A percentile compares a stretch with the other conserved stretches of the same genome.
Evolutionary conservation across 441 rosid species (phyloP).

Genomic region (Cnidoscolus chayamansa): DNA sequence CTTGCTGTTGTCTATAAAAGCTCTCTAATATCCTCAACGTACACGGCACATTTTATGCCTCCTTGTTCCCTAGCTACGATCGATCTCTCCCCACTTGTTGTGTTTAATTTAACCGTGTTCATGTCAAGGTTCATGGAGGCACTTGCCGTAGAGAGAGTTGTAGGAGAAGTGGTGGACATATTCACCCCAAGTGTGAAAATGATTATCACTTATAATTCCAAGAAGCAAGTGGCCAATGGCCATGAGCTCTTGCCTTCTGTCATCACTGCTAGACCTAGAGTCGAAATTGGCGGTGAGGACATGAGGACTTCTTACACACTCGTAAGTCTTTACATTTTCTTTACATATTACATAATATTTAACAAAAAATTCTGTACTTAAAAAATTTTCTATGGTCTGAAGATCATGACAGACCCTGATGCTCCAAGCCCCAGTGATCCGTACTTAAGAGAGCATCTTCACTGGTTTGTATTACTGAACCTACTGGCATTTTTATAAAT

Average conservation of each 20-base stretch:
- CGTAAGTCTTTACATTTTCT: constrained; percentile 31
- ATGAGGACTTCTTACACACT: constrained; percentile 53
- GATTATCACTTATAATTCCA: constrained; percentile 57
- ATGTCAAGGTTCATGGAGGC: constrained; percentile 62
- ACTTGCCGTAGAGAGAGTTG: constrained; percentile 65
- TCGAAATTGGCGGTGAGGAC: constrained; percentile 67
- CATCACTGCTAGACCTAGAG: constrained; percentile 48
- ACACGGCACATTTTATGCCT: background rate
- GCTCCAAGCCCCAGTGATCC: constrained; percentile 98
- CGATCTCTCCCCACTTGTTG: too few species aligned
- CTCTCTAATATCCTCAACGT: background rate
- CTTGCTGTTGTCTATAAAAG: constrained; percentile 33
- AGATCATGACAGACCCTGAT: constrained; percentile 93
- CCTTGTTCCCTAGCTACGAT: too few species aligned
- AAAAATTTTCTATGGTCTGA: background rate
- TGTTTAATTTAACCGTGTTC: too few species aligned
- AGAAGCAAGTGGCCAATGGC: constrained; percentile 80
- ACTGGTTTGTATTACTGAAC: constrained; percentile 46
- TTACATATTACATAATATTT: too few species aligned
- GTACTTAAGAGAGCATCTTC: constrained; percentile 75
- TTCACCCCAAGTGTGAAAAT: constrained; percentile 65
- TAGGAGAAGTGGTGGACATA: constrained; percentile 84
- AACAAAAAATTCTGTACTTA: too few species aligned
- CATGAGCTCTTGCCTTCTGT: constrained; percentile 75
- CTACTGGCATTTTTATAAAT: background rate